Conservation (phyloP, 352 stramenopile species). For the Globisporangium cederbergense region DNA sequence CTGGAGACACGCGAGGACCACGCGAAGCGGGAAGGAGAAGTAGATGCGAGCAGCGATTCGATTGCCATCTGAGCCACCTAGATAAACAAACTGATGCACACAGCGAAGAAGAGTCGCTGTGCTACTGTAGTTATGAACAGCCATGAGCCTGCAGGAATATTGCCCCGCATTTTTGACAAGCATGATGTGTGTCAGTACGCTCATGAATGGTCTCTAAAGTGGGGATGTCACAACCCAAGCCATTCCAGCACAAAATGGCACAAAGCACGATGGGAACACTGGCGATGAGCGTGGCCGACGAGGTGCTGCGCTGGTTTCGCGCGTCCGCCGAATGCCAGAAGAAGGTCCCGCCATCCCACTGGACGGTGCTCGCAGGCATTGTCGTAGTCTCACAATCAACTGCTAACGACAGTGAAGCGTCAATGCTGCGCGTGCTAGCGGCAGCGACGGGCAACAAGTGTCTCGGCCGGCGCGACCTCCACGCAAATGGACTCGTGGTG, state of each 20-base stretch:
- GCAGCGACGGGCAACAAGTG: constrained; percentile 77
- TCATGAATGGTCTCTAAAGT: not conserved
- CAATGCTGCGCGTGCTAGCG: constrained; percentile 44
- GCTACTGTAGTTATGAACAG: not conserved
- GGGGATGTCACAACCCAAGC: not conserved
- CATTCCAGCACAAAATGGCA: not conserved
- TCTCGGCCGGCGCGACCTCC: constrained; percentile 61
- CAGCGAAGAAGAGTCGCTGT: too few relatives aligned
- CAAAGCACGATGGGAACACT: constrained; percentile 12
- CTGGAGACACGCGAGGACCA: constrained; percentile 55
- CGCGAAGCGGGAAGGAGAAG: constrained; percentile 14
- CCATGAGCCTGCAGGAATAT: not conserved
- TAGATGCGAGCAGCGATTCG: not conserved
- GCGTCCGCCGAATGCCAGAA: constrained; percentile 45
- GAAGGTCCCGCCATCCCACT: constrained; percentile 50
- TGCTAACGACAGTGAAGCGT: not conserved
- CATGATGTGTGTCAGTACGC: not conserved
- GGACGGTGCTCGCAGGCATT: constrained; percentile 62
- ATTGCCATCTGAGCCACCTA: constrained; percentile 11
- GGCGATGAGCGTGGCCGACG: constrained; percentile 31
- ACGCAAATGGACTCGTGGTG: constrained; percentile 73
- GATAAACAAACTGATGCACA: not conserved
- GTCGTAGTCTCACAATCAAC: constrained; percentile 26
- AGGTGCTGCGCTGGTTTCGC: constrained; percentile 64
- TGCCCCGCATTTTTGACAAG: constrained; percentile 10